phyloP scores from a whole-genome alignment of 2,329 filamentous ascomycete genomes.

The Verticillium nubilum region DNA sequence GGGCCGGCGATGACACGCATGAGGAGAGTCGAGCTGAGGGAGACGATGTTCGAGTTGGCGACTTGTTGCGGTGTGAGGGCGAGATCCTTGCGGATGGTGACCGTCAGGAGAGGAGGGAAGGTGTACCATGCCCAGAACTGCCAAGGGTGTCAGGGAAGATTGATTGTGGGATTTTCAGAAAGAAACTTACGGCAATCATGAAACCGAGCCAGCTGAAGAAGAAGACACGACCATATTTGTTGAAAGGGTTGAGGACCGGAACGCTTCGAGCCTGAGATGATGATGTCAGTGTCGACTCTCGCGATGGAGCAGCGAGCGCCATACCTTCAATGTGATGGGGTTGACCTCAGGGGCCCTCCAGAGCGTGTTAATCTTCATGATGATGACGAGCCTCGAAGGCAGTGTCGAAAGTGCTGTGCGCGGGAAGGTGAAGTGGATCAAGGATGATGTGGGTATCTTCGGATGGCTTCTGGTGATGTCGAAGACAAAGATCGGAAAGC shows the following conservation, averaged over 20 bases:
- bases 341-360: constrained; percentile 67
- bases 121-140: constrained; percentile 86
- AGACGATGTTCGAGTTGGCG: constrained; percentile 87
- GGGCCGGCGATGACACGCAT: constrained; percentile 76
- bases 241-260: constrained; percentile 70
- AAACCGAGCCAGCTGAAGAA: constrained; percentile 87
- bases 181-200: constrained; percentile 67
- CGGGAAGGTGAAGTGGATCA: not conserved
- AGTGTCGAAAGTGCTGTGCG: not conserved
- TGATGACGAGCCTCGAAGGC: not conserved
- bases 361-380: constrained; percentile 30
- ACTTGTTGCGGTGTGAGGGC: constrained; percentile 65
- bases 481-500: not conserved
- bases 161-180: not conserved
- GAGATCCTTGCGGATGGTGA: constrained; percentile 77
- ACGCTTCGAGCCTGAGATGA: constrained; percentile 57
- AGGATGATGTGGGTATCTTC: not conserved
- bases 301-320: not conserved
- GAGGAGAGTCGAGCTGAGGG: constrained; percentile 67
- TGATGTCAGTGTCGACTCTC: not conserved
- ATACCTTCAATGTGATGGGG: constrained; percentile 68
- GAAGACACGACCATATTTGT: constrained; percentile 81
- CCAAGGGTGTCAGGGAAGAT: constrained; percentile 43
- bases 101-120: constrained; percentile 74
- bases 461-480: not conserved